Conservation (phyloP, 176 grass and related monocot genomes). For the Lolium rigidum region DNA sequence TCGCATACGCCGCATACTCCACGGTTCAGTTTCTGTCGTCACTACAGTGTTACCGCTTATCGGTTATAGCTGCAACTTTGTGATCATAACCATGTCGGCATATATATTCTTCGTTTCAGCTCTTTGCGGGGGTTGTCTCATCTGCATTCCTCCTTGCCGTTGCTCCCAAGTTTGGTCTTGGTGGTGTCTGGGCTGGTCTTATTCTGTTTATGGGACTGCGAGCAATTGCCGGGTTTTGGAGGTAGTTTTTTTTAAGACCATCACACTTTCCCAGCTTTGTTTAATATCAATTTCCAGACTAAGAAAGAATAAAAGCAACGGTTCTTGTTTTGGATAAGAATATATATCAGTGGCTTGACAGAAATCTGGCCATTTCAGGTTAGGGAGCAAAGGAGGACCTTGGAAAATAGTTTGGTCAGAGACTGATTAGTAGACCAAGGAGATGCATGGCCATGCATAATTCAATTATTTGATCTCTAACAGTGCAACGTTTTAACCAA, state of each 20-base stretch:
- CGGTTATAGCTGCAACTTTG: conserved; percentile 8
- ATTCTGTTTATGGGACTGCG: conserved; percentile 85
- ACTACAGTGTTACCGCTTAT: background rate
- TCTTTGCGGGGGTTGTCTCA: conserved; percentile 62
- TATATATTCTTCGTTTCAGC: conserved; percentile 46
- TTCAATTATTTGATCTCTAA: background rate
- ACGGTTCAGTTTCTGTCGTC: conserved; percentile 48
- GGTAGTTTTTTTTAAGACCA: conserved; percentile 33
- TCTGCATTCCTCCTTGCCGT: conserved; percentile 59
- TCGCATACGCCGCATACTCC: conserved; percentile 87
- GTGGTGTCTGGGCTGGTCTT: conserved; percentile 85
- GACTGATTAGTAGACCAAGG: conserved; percentile 30
- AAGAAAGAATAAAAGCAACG: background rate
- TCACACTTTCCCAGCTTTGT: background rate
- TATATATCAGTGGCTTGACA: background rate
- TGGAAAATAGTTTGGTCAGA: conserved; percentile 59
- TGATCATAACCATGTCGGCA: background rate
- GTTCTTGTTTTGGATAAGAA: background rate
- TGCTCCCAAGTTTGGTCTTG: conserved; percentile 73
- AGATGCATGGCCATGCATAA: background rate
- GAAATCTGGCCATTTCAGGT: conserved; percentile 45
- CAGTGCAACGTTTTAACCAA: background rate
- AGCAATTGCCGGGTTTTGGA: conserved; percentile 69
- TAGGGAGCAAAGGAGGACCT: conserved; percentile 65
- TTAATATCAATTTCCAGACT: background rate